phyloP scores from a whole-genome alignment of 495 filamentous ascomycete genomes.

The Hypoxylon rickii region DNA sequence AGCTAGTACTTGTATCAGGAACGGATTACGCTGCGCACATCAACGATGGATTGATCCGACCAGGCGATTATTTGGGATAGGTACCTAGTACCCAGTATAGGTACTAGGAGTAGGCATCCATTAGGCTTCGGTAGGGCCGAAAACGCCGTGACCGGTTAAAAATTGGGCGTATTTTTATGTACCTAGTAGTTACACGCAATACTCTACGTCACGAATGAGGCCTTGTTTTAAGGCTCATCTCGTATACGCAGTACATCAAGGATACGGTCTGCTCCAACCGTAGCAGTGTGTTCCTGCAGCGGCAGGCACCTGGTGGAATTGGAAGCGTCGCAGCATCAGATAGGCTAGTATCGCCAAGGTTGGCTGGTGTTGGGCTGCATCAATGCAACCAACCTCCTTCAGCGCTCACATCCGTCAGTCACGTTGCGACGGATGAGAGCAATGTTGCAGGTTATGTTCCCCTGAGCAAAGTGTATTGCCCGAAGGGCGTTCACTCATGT shows the following conservation, averaged over 20 bases:
- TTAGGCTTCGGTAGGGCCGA: background rate
- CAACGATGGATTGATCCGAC: background rate
- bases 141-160: background rate
- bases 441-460: constrained; percentile 1
- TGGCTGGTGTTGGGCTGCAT: background rate
- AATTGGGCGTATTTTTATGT: background rate
- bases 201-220: background rate
- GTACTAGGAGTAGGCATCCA: too few relatives aligned
- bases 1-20: background rate
- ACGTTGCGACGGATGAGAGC: background rate
- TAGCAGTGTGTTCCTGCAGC: background rate
- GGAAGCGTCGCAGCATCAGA: constrained; percentile 1
- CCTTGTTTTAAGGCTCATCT: background rate
- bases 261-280: background rate
- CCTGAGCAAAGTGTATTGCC: too few relatives aligned
- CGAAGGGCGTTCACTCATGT: too few relatives aligned
- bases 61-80: too few relatives aligned
- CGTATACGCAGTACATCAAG: background rate
- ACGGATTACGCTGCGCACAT: background rate
- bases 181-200: background rate
- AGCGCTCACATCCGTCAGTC: background rate
- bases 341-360: background rate
- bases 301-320: too few relatives aligned
- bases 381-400: background rate
- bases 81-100: too few relatives aligned